A percentile compares a stretch with the other conserved stretches of the same genome.
Evolutionary conservation across 2,329 filamentous ascomycete genomes (phyloP).

Genomic region (Phyllosticta paracitricarpa): DNA sequence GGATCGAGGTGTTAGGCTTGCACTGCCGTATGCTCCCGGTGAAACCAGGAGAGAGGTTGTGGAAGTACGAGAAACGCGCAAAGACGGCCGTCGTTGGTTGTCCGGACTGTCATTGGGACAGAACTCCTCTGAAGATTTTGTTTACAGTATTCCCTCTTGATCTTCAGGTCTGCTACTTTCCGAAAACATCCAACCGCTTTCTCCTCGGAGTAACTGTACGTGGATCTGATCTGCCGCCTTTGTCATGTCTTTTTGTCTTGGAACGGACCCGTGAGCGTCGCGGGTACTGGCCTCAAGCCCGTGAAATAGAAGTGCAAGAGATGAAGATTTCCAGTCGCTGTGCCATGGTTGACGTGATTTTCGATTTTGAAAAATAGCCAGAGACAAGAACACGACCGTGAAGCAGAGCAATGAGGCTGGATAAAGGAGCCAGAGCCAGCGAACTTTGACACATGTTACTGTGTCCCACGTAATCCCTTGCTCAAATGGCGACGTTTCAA

Average conservation of each 20-base stretch:
- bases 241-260: background rate
- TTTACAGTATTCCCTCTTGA: no score
- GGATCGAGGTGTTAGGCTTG: no score
- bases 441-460: background rate
- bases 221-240: background rate
- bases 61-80: no score
- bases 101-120: no score
- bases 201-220: background rate
- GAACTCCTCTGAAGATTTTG: no score
- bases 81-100: no score
- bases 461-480: background rate
- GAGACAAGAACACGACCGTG: background rate
- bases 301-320: background rate
- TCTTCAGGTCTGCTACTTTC: no score
- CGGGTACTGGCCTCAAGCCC: background rate
- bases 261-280: background rate
- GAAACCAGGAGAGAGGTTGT: no score
- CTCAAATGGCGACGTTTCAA: background rate
- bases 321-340: background rate
- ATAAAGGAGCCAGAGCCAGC: background rate
- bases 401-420: background rate
- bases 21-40: no score
- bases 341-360: background rate
- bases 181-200: background rate
- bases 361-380: background rate